phyloP scores from a whole-genome alignment of 2,329 filamentous ascomycete genomes.

The Penicillium sp. region DNA sequence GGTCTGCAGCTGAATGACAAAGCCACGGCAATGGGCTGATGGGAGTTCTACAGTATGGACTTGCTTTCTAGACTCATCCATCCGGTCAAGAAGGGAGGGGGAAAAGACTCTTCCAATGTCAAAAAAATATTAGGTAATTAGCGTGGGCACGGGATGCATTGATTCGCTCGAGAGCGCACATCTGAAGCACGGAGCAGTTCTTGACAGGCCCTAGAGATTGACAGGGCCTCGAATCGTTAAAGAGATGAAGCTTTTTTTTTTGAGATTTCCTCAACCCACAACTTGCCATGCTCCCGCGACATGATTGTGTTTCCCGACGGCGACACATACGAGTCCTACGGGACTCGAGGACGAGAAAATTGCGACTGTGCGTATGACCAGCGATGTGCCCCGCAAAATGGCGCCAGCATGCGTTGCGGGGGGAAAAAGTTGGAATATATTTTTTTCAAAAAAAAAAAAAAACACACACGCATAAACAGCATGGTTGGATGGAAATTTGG shows the following conservation, averaged over 20 bases:
- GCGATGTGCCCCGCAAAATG: slow-evolving; percentile 21
- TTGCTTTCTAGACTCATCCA: too few relatives aligned
- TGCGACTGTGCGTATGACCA: slow-evolving; percentile 12
- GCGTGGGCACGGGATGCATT: slow-evolving; percentile 13
- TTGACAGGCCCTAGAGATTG: slow-evolving; percentile 20
- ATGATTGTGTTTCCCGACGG: too few relatives aligned
- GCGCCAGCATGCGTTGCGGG: slow-evolving; percentile 24
- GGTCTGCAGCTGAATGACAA: too few relatives aligned
- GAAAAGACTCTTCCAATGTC: not conserved
- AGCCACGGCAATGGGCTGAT: too few relatives aligned
- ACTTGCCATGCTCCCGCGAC: too few relatives aligned
- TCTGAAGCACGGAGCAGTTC: slow-evolving; percentile 19
- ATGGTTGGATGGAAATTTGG: too few relatives aligned
- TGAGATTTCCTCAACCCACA: too few relatives aligned
- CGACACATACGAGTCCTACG: too few relatives aligned
- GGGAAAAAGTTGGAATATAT: slow-evolving; percentile 1
- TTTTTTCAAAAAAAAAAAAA: too few relatives aligned
- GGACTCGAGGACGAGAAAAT: not conserved
- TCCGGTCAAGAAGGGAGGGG: not conserved
- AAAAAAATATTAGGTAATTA: slow-evolving; percentile 31
- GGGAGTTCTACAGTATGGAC: too few relatives aligned
- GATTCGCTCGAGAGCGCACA: slow-evolving; percentile 20
- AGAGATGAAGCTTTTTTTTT: too few relatives aligned
- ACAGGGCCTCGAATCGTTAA: not conserved
- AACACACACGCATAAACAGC: too few relatives aligned